phyloP scores from a whole-genome alignment of 2,329 filamentous ascomycete species.

The Trichoderma lentiforme region DNA sequence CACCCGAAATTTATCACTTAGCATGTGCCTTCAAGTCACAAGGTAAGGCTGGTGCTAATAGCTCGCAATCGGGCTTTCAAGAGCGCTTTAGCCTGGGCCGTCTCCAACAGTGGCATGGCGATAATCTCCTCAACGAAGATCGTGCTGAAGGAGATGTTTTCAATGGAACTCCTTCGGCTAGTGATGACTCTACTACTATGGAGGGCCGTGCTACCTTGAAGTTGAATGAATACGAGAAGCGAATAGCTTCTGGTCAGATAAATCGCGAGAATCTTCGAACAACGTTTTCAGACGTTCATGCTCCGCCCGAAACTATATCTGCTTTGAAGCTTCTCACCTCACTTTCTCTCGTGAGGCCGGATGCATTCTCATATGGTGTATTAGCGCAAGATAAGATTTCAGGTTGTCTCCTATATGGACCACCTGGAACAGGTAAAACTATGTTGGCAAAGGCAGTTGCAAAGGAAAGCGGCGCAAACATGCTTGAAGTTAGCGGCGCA shows the following conservation, averaged over 20 bases:
- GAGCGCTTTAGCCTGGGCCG: constrained; percentile 34
- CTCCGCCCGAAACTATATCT: constrained; percentile 75
- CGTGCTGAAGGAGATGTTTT: constrained; percentile 24
- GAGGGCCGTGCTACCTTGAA: constrained; percentile 34
- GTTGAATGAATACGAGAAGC: constrained; percentile 76
- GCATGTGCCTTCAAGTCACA: constrained; percentile 33
- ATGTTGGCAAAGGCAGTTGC: constrained; percentile 66
- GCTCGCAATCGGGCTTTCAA: constrained; percentile 27
- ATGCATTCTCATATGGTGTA: constrained; percentile 95
- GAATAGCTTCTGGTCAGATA: constrained; percentile 76
- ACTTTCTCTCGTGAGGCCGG: constrained; percentile 79
- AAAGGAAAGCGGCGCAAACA: constrained; percentile 64
- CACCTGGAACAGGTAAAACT: constrained; percentile 76
- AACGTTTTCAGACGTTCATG: constrained; percentile 85
- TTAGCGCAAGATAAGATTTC: constrained; percentile 87
- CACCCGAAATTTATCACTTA: constrained; percentile 39
- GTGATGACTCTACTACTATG: constrained; percentile 30
- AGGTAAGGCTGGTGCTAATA: constrained; percentile 19
- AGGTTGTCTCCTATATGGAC: constrained; percentile 82
- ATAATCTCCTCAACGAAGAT: constrained; percentile 31
- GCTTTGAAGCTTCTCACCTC: constrained; percentile 86
- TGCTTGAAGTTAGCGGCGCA: constrained; percentile 85
- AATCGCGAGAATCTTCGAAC: constrained; percentile 78
- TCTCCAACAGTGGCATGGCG: constrained; percentile 31
- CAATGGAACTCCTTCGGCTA: constrained; percentile 28